Base-by-base conservation (phyloP, 169 alveolate genomes). In the Theileria orientalis region DNA sequence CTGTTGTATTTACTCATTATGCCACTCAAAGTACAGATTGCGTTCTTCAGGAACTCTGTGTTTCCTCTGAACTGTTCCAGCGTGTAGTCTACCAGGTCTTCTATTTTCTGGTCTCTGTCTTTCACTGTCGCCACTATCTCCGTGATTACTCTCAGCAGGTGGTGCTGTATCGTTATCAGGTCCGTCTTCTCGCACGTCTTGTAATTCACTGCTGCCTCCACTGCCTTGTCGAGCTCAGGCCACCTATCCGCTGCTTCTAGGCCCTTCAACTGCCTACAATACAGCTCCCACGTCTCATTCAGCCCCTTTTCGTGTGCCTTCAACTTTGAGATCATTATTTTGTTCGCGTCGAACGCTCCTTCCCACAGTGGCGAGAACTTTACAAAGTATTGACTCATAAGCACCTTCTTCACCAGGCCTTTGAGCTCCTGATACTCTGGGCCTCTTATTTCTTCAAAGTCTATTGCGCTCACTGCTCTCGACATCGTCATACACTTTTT, bases 291-390 rank as follows among this genome's bases (percentile, higher is more conserved):
- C 21, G 47, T 64, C 1, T 7, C 32, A 5, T 42, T 37, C 7
- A 64, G 47, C 7, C 29, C 19, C 63, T 64, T 64, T 46, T 32
- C 59, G 23, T 59, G 25, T 21, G 47, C 74, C 47, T 64, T 64
- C 2, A 64, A 16, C 9, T 49, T 64, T 35, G 74, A 5, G 27
- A 46, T 46, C 69, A 64, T 19, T 0, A 44, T 16, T 16, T 19
- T 29, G 1, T 25, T 33, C 6, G 67, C 57, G 21, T 69, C 80
- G 37, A 19, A 52, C 25, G 83, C 68, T 3, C 74, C 74, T 56
- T 78, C 60, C 86, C 86, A 78, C 7, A 59, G 23, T 49, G 86
- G 86, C 0, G 86, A 64, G 27, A 41, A 78, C 49, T 78, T 78
- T 41, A 78, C 83, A 42, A 14, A 60, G 57, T 40, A 69, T 25